These are phyloP conservation scores for Arthrobotrys iridis DNA, from an alignment of 2,329 filamentous ascomycete species.

Conservation along the genomic window DNA sequence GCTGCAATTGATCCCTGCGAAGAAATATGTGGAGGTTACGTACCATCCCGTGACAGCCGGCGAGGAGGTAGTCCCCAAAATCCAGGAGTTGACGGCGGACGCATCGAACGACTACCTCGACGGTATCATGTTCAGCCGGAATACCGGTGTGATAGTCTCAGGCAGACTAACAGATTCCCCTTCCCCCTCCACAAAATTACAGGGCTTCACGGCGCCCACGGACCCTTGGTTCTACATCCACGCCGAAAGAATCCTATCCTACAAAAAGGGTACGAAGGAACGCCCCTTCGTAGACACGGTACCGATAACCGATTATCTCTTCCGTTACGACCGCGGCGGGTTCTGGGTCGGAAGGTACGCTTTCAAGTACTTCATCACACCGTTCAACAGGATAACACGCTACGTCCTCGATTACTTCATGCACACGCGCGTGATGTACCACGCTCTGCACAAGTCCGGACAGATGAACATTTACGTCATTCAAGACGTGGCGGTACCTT, in stretches of 20 bases:
- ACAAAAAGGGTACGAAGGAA: constrained; percentile 55
- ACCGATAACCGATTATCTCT: constrained; percentile 73
- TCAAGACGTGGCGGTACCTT: constrained; percentile 52
- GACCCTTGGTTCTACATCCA: constrained; percentile 82
- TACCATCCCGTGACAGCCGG: constrained; percentile 65
- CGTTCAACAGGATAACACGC: constrained; percentile 73
- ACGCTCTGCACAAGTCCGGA: constrained; percentile 71
- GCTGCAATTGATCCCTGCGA: constrained; percentile 68
- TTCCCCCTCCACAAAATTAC: constrained; percentile 60
- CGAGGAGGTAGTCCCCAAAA: constrained; percentile 63
- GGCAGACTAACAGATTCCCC: constrained; percentile 68
- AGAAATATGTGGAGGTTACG: constrained; percentile 69
- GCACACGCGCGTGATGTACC: constrained; percentile 73
- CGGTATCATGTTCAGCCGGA: constrained; percentile 71
- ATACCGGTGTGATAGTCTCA: constrained; percentile 69
- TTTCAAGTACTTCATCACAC: constrained; percentile 72
- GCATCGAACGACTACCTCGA: constrained; percentile 72
- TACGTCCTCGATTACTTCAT: constrained; percentile 71
- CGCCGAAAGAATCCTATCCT: constrained; percentile 65
- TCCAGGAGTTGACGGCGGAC: constrained; percentile 66
- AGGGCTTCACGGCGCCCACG: constrained; percentile 67
- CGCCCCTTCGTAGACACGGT: constrained; percentile 66
- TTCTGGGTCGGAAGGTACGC: constrained; percentile 74
- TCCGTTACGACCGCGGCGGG: constrained; percentile 75
- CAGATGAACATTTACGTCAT: constrained; percentile 64